Base-by-base conservation (phyloP, 768 basidiomycete species). In the Boletus rubescentipes region DNA sequence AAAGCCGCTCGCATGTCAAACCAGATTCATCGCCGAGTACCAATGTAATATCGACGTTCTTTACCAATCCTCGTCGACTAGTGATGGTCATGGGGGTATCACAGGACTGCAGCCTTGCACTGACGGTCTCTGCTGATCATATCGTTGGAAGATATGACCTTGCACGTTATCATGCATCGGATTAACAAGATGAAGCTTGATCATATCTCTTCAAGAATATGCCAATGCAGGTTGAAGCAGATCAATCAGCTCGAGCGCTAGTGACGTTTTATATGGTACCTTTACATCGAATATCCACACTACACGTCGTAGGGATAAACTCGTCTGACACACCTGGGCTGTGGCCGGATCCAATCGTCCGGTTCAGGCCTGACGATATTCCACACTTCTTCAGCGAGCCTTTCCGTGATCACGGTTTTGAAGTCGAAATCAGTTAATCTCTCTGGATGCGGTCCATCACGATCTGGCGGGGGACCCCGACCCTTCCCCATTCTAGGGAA, bases 1-100 rank as follows among this genome's bases (percentile, higher is more conserved):
- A 70, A 30, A 67, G 71, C 21, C 87, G 82, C 62, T 61, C 83
- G 11, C 91, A 93, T 64, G 80, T 78, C 16, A 89, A 93, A 67
- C 82, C 89, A 5, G 79, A 91, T 91, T 54, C 10, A 81, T 70
- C 44, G 20, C 43, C 8, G 16, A 20, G 8, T 29, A 45, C 44
- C 2, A 15, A 11, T 30, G 10, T 34, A n/a, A 20, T 23, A n/a
- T 10, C 8, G 38, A 46, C 26, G 16, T 23, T 32, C 18, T 32
- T 34, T 37, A 1, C 21, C 5, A 14, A 43, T 20, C 5, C 39
- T 9, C 29, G 30, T 52, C 6, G 51, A 9, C 37, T 48, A 90
- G 93, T 95, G 48, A 94, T 96, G 92, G 87, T 87, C 4, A 89
- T 93, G 87, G 70, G 82, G 0, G 85, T 93, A 1, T 83, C 87